Base-by-base conservation (phyloP, 495 filamentous ascomycete species). In the Neurospora sp. region DNA sequence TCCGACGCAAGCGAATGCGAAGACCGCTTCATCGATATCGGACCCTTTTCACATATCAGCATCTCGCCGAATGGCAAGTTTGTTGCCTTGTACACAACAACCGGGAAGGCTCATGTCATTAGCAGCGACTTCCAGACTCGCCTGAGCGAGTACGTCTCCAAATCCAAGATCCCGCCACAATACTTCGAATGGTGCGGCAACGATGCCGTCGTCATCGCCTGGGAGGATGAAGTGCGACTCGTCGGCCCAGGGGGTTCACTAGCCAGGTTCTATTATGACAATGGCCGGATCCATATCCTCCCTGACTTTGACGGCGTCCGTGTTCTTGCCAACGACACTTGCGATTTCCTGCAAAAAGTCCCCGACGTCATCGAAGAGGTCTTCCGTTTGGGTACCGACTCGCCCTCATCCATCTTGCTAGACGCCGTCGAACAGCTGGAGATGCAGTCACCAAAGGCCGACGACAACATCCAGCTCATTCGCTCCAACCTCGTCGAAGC, bases 171-270 rank as follows among this genome's bases (percentile, higher is more conserved):
- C n/a, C 84, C 89, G 1, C 96, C 96, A 2, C 93, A 93, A 77
- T 91, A 94, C 71, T 86, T 99, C 70, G 90, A 94, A 74, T 99
- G 96, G 96, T 98, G 96, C 81, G 95, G 96, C 18, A 96, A 97
- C 73, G 93, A 98, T 82, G 92, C 94, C 8, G 93, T 98, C 9
- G 90, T 97, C 65, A 88, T 98, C 73, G 94, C 93, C 16, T 99
- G 96, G 96, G 96, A 97, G 76, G 96, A 99, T 82, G 96, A 99
- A 77, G 90, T 98, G n/a, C 96, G 98, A 78, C 86, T 99, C 61
- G 91, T 98, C 71, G 94, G 94, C 2, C 94, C 93, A 0, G 91
- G 90, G 69, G 93, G 92, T 45, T 88, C 91, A 12, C 87, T 92
- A 48, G 87, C 94, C 41, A 93, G 89, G 76, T 95, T 93, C 78